A percentile compares a stretch with the other conserved stretches of the same genome.
Conservation (phyloP, 2,329 filamentous ascomycete species). For the Colletotrichum magnum region DNA sequence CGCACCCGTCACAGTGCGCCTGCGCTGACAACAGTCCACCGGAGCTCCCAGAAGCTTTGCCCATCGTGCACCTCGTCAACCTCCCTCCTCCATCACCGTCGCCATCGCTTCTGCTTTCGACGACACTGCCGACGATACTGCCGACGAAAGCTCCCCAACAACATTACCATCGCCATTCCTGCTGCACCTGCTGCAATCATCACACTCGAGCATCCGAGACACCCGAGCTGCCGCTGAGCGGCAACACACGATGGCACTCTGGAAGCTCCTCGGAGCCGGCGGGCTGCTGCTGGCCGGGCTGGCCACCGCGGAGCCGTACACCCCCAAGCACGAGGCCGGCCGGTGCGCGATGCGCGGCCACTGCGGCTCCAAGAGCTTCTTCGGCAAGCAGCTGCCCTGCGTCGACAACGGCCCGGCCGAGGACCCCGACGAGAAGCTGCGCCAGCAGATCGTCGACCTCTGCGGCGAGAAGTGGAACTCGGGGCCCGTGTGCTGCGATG, state of each 20-base stretch:
- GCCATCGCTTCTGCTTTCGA: neutral
- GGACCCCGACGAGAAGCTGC: conserved; percentile 78
- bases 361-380: conserved; percentile 92
- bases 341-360: conserved; percentile 92
- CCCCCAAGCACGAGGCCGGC: conserved; percentile 83
- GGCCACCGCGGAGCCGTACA: conserved; percentile 52
- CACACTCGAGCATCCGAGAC: conserved; percentile 1
- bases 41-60: conserved; percentile 35
- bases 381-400: conserved; percentile 91
- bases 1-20: conserved; percentile 17
- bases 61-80: conserved; percentile 14
- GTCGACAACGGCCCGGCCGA: conserved; percentile 89
- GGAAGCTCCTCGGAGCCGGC: conserved; percentile 49
- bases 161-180: no score
- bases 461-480: conserved; percentile 91
- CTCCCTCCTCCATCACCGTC: conserved; percentile 17
- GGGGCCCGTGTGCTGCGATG: conserved; percentile 86
- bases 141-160: no score
- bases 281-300: conserved; percentile 46
- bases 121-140: neutral
- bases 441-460: conserved; percentile 84
- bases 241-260: conserved; percentile 34
- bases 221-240: conserved; percentile 33
- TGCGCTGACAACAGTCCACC: conserved; percentile 26
- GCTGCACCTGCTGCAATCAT: neutral